These are phyloP conservation scores for Osmanthus fragrans DNA, from an alignment of 257 asterid species.

Conservation along the genomic window DNA sequence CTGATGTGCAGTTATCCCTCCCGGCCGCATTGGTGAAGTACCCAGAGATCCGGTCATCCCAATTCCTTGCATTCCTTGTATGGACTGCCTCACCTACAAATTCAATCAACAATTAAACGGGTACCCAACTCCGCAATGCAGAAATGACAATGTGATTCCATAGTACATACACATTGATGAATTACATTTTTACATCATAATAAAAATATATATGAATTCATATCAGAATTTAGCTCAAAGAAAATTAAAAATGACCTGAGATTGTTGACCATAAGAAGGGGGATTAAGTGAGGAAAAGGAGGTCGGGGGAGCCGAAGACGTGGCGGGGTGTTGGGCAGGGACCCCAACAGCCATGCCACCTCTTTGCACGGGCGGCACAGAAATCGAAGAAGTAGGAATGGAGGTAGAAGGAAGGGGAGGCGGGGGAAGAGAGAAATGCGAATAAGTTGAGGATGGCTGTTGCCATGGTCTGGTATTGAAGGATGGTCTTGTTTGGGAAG, in stretches of 20 bases:
- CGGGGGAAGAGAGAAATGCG: slow-evolving; percentile 65
- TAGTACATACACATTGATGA: background rate
- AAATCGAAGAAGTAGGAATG: slow-evolving; percentile 42
- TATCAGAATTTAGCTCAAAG: background rate
- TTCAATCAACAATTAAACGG: slow-evolving; percentile 15
- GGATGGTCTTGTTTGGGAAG: slow-evolving; percentile 47
- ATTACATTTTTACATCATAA: background rate
- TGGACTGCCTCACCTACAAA: slow-evolving; percentile 63
- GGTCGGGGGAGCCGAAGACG: slow-evolving; percentile 52
- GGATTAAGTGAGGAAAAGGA: slow-evolving; percentile 64
- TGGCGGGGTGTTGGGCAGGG: slow-evolving; percentile 65
- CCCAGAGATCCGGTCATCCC: slow-evolving; percentile 76
- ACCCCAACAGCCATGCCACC: slow-evolving; percentile 84
- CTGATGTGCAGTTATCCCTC: slow-evolving; percentile 50
- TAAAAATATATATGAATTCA: background rate
- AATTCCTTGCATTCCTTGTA: slow-evolving; percentile 56
- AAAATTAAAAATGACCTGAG: slow-evolving; percentile 43
- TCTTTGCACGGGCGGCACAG: slow-evolving; percentile 47
- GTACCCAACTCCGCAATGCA: background rate
- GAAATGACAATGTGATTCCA: slow-evolving; percentile 7
- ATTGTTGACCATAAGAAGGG: slow-evolving; percentile 62
- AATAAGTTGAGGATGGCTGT: slow-evolving; percentile 36
- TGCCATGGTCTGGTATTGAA: slow-evolving; percentile 71
- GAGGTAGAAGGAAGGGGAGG: slow-evolving; percentile 58
- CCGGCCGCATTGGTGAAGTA: slow-evolving; percentile 60